Percentiles rank a stretch among this genome's conserved stretches.
These are phyloP conservation scores for Leucosporidium creatinivorum DNA, from an alignment of 768 basidiomycete genomes.

Conservation along the genomic window DNA sequence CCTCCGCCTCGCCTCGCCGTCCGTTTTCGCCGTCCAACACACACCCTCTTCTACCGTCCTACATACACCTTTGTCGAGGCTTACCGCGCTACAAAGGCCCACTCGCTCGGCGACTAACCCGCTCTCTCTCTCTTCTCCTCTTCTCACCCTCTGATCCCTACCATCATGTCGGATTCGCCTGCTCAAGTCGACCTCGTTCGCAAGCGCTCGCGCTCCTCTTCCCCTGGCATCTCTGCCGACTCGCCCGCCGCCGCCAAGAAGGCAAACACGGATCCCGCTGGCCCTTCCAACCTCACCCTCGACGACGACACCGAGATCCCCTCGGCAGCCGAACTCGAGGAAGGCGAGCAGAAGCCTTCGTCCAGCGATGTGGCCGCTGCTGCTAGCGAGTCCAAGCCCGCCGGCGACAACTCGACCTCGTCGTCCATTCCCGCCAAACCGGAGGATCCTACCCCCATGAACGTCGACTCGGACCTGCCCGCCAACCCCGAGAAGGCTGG, in stretches of 20 bases:
- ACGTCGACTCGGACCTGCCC: constrained; percentile 30
- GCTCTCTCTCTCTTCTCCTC: background rate
- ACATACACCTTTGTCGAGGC: background rate
- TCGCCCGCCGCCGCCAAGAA: constrained; percentile 24
- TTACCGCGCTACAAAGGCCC: background rate
- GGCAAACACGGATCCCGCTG: constrained; percentile 20
- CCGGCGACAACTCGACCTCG: background rate
- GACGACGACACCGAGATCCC: constrained; percentile 8
- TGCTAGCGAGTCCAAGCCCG: background rate
- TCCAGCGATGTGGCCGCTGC: background rate
- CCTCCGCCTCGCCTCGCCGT: too few species aligned
- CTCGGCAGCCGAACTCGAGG: background rate
- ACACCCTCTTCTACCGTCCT: background rate
- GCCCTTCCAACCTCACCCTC: constrained; percentile 22
- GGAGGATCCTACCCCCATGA: constrained; percentile 22
- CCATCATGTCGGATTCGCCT: constrained; percentile 15
- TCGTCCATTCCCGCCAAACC: background rate
- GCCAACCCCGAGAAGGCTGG: constrained; percentile 10
- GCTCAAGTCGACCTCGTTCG: constrained; percentile 27
- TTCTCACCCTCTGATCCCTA: background rate
- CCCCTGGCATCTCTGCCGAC: constrained; percentile 22
- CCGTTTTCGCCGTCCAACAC: background rate
- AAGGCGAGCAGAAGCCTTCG: background rate
- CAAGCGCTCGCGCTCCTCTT: constrained; percentile 35
- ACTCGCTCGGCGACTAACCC: background rate